phyloP scores from a whole-genome alignment of 805 yeast genomes.

The Cyberlindnera veronae region DNA sequence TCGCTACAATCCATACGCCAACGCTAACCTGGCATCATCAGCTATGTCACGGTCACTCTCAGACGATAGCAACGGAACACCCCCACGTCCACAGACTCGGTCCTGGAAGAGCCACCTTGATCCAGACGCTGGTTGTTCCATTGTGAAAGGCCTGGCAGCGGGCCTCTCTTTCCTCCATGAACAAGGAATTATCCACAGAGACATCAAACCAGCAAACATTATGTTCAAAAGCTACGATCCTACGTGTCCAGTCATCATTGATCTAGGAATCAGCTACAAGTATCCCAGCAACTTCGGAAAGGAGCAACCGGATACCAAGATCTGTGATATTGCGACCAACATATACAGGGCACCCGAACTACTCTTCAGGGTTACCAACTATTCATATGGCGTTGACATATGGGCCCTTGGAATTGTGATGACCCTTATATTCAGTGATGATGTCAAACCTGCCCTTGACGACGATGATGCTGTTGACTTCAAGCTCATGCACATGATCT shows the following conservation, averaged over 20 bases:
- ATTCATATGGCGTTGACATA: slow-evolving; percentile 56
- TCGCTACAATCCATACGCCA: slow-evolving; percentile 30
- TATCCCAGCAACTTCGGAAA: slow-evolving; percentile 58
- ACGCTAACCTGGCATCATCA: not conserved
- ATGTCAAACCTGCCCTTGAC: slow-evolving; percentile 37
- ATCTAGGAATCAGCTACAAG: slow-evolving; percentile 38
- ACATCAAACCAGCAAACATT: slow-evolving; percentile 82
- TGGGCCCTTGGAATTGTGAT: slow-evolving; percentile 70
- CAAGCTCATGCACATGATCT: slow-evolving; percentile 50
- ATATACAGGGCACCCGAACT: slow-evolving; percentile 74
- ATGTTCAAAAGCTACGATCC: slow-evolving; percentile 40
- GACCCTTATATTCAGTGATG: slow-evolving; percentile 45
- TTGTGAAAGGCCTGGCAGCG: slow-evolving; percentile 36
- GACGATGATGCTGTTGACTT: slow-evolving; percentile 50
- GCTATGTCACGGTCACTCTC: not conserved
- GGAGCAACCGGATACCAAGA: slow-evolving; percentile 39
- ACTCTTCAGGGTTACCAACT: slow-evolving; percentile 54
- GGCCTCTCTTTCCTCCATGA: slow-evolving; percentile 65
- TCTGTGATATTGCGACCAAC: slow-evolving; percentile 60
- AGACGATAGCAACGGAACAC: not conserved
- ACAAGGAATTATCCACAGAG: slow-evolving; percentile 83
- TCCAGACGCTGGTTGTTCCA: slow-evolving; percentile 18
- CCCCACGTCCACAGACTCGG: not conserved
- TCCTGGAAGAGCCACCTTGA: slow-evolving; percentile 17
- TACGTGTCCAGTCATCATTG: slow-evolving; percentile 35